Base-by-base conservation (phyloP, 1,284 basidiomycete genomes). In the Irpex sp. region DNA sequence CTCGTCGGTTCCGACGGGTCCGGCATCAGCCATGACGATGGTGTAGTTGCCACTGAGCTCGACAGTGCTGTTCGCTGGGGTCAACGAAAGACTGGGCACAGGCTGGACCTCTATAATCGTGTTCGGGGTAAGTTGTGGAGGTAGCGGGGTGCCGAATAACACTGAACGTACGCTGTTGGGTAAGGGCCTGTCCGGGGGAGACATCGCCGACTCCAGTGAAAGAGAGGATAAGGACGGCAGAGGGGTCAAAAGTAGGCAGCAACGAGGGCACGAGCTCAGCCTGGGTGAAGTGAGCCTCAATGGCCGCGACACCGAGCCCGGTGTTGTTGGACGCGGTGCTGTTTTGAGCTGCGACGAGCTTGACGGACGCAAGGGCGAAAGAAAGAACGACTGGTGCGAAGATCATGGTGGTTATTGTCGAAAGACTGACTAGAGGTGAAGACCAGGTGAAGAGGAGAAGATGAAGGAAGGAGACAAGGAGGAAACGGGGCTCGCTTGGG, bases 1-100 rank as follows among this genome's bases (percentile, higher is more conserved):
- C 63, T 84, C 76, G 67, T 88, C 80, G 44, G 79, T 73, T 51
- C 88, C 88, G 51, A 87, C 85, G 37, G 81, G 70, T 65, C 85
- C 85, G 15, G 88, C 88, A 70, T 93, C 91, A 44, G 86, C 82
- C 86, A 93, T 88, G 40, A 82, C 77, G 57, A 93, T 70, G n/a
- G 90, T 91, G 74, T 81, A 91, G 44, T 72, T 80, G 15, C 81
- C 81, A 55, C 68, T 71, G 47, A 85, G 69, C 5, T 73, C 62
- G 34, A 77, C 76, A 38, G 81, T 79, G 11, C 78, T 73, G 73
- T 84, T 84, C 61, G 77, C 80, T 15, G 82, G 74, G 2, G 78
- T 79, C 62, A 88, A 66, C 15, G 78, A 77, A 65, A 89, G 72
- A 13, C 70, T 74, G 8, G 88, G 88, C 31, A 77, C 73, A n/a